phyloP scores from a whole-genome alignment of 1,139 yeast genomes.

The Tardiomyces blankii region DNA sequence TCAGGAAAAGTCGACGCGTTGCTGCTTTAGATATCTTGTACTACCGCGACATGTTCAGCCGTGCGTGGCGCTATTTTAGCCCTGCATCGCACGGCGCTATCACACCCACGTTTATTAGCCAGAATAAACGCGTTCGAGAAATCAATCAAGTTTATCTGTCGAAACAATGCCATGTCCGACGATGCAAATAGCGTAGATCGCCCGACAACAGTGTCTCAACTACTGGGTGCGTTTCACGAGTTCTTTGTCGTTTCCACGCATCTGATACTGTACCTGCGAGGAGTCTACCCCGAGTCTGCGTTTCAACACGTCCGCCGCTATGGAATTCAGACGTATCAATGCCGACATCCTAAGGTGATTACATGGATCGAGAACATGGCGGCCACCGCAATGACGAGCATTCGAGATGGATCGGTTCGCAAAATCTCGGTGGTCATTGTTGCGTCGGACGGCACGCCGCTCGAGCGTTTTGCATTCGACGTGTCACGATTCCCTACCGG shows the following conservation, averaged over 20 bases:
- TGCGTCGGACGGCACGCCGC: conserved; percentile 11
- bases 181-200: too few relatives aligned
- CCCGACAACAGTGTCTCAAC: too few relatives aligned
- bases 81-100: not conserved
- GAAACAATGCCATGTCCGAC: too few relatives aligned
- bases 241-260: conserved; percentile 27
- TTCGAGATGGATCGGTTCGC: conserved; percentile 15
- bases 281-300: conserved; percentile 25
- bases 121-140: too few relatives aligned
- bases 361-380: conserved; percentile 26
- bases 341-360: conserved; percentile 28
- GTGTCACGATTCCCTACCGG: conserved; percentile 18
- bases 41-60: not conserved
- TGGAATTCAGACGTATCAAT: conserved; percentile 24
- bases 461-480: conserved; percentile 26
- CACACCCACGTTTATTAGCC: not conserved
- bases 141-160: too few relatives aligned
- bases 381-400: conserved; percentile 15
- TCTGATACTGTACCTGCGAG: conserved; percentile 22
- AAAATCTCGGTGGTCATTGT: conserved; percentile 20
- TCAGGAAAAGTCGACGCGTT: not conserved
- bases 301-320: conserved; percentile 25
- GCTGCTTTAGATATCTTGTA: not conserved
- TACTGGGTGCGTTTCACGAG: conserved; percentile 18
- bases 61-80: not conserved